Evolutionary conservation across 768 basidiomycete genomes (phyloP).

Genomic region (Mycena vulgaris): DNA sequence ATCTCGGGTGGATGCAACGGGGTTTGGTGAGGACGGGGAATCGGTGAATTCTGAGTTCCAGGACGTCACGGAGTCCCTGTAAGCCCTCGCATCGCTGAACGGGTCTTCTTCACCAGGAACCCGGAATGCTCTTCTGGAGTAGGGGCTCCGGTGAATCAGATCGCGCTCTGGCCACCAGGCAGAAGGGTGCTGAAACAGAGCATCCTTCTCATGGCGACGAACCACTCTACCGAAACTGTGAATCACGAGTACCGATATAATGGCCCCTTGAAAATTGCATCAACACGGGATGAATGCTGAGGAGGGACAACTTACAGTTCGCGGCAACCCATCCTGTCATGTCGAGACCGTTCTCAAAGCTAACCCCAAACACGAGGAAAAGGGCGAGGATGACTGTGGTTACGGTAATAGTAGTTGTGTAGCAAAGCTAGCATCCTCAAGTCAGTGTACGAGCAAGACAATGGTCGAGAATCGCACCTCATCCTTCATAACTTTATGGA

Average conservation of each 20-base stretch:
- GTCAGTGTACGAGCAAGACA: not conserved
- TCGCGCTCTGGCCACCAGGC: conserved; percentile 53
- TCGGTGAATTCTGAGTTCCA: conserved; percentile 30
- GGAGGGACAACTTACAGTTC: conserved; percentile 61
- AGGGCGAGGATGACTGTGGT: conserved; percentile 65
- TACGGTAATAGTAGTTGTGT: conserved; percentile 68
- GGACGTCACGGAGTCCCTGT: conserved; percentile 29
- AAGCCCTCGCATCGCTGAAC: conserved; percentile 36
- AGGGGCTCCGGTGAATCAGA: conserved; percentile 44
- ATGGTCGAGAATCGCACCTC: conserved; percentile 61
- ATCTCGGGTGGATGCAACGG: conserved; percentile 29
- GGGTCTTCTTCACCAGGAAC: conserved; percentile 25
- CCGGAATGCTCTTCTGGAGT: conserved; percentile 16
- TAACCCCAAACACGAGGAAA: conserved; percentile 66
- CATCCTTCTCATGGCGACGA: conserved; percentile 72
- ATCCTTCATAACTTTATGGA: conserved; percentile 71
- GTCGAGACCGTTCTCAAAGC: conserved; percentile 60
- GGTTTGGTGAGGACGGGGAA: conserved; percentile 32
- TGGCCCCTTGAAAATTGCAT: conserved; percentile 59
- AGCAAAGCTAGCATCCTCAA: conserved; percentile 58
- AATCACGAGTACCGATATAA: conserved; percentile 69
- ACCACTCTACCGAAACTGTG: conserved; percentile 75
- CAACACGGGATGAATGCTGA: not conserved
- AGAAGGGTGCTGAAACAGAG: conserved; percentile 64
- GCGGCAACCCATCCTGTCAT: conserved; percentile 67